Evolutionary conservation across 257 asterid species (phyloP).

Genomic region (Fraxinus quadrangulata): DNA sequence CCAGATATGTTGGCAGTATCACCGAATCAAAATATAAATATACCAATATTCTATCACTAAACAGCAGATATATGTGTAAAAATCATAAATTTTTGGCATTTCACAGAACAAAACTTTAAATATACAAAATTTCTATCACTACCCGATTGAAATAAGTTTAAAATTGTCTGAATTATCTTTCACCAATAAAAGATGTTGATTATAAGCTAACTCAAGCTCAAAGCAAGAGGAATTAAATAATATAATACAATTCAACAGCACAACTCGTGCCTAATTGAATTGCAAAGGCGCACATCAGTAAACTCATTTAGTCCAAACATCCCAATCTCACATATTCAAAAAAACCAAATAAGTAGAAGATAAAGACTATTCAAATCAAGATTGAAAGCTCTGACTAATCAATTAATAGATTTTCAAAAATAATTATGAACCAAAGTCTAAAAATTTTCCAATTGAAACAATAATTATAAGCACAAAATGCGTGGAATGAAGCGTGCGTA

Average conservation of each 20-base stretch:
- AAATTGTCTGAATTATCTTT: not conserved
- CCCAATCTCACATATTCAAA: not conserved
- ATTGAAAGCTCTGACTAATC: constrained; percentile 17
- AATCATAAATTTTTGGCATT: not conserved
- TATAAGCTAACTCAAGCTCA: not conserved
- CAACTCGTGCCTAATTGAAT: not conserved
- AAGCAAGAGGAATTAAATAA: not conserved
- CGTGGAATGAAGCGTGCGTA: not conserved
- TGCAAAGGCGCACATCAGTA: not conserved
- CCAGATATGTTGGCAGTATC: too few relatives aligned
- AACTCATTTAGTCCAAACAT: not conserved
- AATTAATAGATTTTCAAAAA: constrained; percentile 2
- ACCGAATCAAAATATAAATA: too few relatives aligned
- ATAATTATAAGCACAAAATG: not conserved
- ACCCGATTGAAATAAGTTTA: not conserved
- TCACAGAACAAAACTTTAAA: not conserved
- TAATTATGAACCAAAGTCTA: constrained; percentile 14
- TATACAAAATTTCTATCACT: not conserved
- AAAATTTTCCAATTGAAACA: not conserved
- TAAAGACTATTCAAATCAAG: constrained; percentile 1
- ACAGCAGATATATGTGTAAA: not conserved
- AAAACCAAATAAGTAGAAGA: not conserved
- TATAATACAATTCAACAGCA: not conserved
- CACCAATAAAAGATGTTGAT: not conserved
- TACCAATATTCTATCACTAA: not conserved